phyloP scores from a whole-genome alignment of 768 basidiomycete genomes.

The Leccinum pellstonianum region DNA sequence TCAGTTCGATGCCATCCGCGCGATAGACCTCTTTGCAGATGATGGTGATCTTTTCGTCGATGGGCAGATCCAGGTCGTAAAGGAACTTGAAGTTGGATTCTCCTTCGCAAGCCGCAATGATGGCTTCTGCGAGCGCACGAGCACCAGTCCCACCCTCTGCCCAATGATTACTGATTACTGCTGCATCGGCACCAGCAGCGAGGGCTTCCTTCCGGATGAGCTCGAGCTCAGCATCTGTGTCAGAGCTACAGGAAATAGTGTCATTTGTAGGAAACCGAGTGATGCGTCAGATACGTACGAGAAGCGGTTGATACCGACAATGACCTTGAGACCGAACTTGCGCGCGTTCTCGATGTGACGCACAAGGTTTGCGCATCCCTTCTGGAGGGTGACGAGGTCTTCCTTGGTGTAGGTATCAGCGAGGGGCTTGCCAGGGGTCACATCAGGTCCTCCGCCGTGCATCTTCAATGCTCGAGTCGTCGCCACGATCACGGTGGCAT shows the following conservation, averaged over 20 bases:
- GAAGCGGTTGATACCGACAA: slow-evolving; percentile 95
- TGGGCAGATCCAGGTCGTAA: slow-evolving; percentile 80
- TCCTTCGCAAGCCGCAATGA: slow-evolving; percentile 81
- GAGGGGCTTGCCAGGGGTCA: slow-evolving; percentile 92
- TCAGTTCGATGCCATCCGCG: slow-evolving; percentile 86
- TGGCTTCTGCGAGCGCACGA: slow-evolving; percentile 86
- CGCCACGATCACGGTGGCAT: slow-evolving; percentile 94
- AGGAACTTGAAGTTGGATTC: slow-evolving; percentile 89
- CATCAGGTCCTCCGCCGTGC: slow-evolving; percentile 98
- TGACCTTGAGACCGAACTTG: slow-evolving; percentile 95
- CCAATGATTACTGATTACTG: slow-evolving; percentile 97
- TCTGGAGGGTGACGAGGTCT: slow-evolving; percentile 82
- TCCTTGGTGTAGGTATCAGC: slow-evolving; percentile 94
- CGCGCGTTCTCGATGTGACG: slow-evolving; percentile 93
- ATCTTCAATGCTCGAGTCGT: slow-evolving; percentile 98
- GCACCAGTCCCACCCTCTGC: slow-evolving; percentile 93
- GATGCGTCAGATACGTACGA: slow-evolving; percentile 53
- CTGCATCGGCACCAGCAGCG: slow-evolving; percentile 88
- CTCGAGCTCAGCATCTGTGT: slow-evolving; percentile 85
- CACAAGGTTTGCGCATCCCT: slow-evolving; percentile 89
- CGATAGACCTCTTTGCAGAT: slow-evolving; percentile 93
- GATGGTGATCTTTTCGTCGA: slow-evolving; percentile 84
- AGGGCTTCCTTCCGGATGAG: slow-evolving; percentile 80
- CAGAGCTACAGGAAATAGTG: slow-evolving; percentile 52
- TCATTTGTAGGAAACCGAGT: not conserved